A percentile compares a stretch with the other conserved stretches of the same genome.
These are phyloP conservation scores for Neonectria punicea DNA, from an alignment of 2,329 filamentous ascomycete species.

Conservation along the genomic window DNA sequence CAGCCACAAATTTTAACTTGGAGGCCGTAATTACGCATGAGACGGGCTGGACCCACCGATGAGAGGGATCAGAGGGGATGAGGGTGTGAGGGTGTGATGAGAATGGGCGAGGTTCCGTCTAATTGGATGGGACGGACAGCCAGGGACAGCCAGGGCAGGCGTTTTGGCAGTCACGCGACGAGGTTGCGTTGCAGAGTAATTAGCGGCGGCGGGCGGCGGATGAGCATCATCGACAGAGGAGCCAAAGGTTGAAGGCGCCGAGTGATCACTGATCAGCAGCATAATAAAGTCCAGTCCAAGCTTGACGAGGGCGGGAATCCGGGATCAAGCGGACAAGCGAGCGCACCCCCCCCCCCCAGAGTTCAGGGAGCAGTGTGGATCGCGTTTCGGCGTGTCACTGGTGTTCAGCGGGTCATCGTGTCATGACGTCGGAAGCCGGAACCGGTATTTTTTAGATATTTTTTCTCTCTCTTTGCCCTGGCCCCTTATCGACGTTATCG, in stretches of 20 bases:
- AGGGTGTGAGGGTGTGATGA: background rate
- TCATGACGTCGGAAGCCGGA: constrained; percentile 4
- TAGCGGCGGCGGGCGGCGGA: background rate
- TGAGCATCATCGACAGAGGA: too few species aligned
- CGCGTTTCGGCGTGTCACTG: background rate
- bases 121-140: background rate
- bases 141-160: background rate
- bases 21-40: background rate
- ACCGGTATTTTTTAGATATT: background rate
- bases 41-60: background rate
- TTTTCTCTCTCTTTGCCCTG: background rate
- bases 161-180: background rate
- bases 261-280: background rate
- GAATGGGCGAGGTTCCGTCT: background rate
- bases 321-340: background rate
- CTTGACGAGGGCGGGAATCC: background rate
- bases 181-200: background rate
- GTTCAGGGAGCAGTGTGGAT: background rate
- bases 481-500: constrained; percentile 1
- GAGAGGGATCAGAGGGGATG: background rate
- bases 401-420: background rate
- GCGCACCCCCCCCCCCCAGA: too few species aligned
- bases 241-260: background rate
- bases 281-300: background rate
- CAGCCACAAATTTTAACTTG: background rate